These are phyloP conservation scores for Begonia loranthoides DNA, from an alignment of 306 rosid species.

Conservation along the genomic window DNA sequence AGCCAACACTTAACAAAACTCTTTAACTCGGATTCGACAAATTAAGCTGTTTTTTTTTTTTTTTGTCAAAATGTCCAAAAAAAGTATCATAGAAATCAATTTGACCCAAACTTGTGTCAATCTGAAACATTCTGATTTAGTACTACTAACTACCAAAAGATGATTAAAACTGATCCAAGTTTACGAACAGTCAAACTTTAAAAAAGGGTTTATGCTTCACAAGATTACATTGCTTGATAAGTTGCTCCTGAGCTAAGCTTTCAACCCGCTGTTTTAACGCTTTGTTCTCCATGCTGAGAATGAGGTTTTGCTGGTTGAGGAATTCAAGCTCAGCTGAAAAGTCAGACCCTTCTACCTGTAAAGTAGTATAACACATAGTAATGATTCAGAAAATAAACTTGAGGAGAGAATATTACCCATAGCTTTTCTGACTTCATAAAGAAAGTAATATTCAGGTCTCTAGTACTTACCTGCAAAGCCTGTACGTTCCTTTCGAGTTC, in stretches of 20 bases:
- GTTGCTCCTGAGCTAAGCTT: slow-evolving; percentile 57
- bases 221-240: slow-evolving; percentile 55
- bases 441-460: background rate
- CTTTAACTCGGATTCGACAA: background rate
- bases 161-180: background rate
- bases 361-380: background rate
- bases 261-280: slow-evolving; percentile 61
- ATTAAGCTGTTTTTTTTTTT: no score
- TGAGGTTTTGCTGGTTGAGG: slow-evolving; percentile 59
- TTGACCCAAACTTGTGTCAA: background rate
- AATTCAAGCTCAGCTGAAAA: slow-evolving; percentile 65
- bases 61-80: no score
- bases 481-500: slow-evolving; percentile 70
- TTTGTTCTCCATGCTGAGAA: slow-evolving; percentile 68
- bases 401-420: background rate
- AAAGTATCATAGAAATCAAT: no score
- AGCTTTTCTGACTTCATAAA: slow-evolving; percentile 5
- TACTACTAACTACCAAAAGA: background rate
- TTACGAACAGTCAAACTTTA: background rate
- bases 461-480: slow-evolving; percentile 39
- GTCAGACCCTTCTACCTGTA: slow-evolving; percentile 52
- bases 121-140: background rate
- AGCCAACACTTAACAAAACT: background rate
- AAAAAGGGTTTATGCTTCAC: slow-evolving; percentile 3
- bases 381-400: no score